Evolutionary conservation across 257 asterid genomes (phyloP).

Genomic region (Solanum rostratum): DNA sequence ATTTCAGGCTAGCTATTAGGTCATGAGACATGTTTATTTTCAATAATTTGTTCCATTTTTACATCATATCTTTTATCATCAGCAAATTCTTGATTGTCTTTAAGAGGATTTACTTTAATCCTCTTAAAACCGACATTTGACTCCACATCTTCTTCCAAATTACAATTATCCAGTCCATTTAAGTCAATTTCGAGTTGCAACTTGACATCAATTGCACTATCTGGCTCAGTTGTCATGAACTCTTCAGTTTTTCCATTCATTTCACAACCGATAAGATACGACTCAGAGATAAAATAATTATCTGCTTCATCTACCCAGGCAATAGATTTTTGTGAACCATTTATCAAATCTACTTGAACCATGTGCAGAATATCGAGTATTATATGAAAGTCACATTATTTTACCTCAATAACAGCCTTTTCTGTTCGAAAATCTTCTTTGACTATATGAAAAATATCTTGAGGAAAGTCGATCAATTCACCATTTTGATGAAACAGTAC

Average conservation of each 20-base stretch:
- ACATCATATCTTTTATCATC: constrained; percentile 17
- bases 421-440: constrained; percentile 38
- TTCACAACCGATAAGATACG: constrained; percentile 25
- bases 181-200: constrained; percentile 64
- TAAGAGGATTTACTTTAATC: constrained; percentile 18
- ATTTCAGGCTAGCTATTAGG: constrained; percentile 6
- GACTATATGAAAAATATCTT: constrained; percentile 33
- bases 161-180: constrained; percentile 32
- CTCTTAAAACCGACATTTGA: constrained; percentile 38
- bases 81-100: constrained; percentile 13
- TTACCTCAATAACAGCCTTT: constrained; percentile 50
- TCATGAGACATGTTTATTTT: constrained; percentile 2
- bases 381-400: constrained; percentile 23
- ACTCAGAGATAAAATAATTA: constrained; percentile 62
- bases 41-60: constrained; percentile 22
- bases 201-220: constrained; percentile 31
- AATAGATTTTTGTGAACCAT: constrained; percentile 53
- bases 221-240: constrained; percentile 16
- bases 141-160: constrained; percentile 48
- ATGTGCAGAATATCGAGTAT: constrained; percentile 61
- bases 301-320: constrained; percentile 88
- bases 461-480: constrained; percentile 73
- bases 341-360: constrained; percentile 48
- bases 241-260: constrained; percentile 11
- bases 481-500: constrained; percentile 53